Percentiles rank a stretch among this genome's conserved stretches.
Conservation (phyloP, 2,329 filamentous ascomycete species). For the Paraphoma sp. region DNA sequence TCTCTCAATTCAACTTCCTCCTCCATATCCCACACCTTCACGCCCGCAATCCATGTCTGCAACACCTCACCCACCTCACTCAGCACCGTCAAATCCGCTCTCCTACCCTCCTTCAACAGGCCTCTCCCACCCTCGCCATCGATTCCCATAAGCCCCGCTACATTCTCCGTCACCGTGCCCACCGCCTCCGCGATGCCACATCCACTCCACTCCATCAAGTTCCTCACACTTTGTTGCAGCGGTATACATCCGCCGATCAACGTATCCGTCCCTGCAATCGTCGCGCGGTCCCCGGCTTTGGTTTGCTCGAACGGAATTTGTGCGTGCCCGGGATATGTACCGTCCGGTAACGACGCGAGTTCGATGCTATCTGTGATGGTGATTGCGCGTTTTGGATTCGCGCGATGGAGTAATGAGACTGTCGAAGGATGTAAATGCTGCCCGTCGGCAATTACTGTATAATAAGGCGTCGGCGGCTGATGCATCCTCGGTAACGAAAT, state of each 20-base stretch:
- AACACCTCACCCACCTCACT: conserved; percentile 54
- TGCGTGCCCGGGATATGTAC: conserved; percentile 58
- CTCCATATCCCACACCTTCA: conserved; percentile 54
- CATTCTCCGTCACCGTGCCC: conserved; percentile 58
- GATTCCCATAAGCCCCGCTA: conserved; percentile 57
- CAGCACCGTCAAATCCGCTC: conserved; percentile 59
- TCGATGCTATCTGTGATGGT: conserved; percentile 63
- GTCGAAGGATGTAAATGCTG: conserved; percentile 61
- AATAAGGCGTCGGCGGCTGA: conserved; percentile 52
- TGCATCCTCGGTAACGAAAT: conserved; percentile 35
- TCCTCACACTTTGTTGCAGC: conserved; percentile 59
- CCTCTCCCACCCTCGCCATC: conserved; percentile 52
- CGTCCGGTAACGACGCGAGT: conserved; percentile 59
- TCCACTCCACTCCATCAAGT: conserved; percentile 55
- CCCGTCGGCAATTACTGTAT: conserved; percentile 61
- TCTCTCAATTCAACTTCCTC: conserved; percentile 34
- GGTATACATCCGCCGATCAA: conserved; percentile 61
- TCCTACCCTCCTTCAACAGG: conserved; percentile 51
- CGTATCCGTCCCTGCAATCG: conserved; percentile 61
- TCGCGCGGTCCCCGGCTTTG: conserved; percentile 57
- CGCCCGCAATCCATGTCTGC: conserved; percentile 60
- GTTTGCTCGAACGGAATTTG: conserved; percentile 59
- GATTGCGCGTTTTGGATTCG: conserved; percentile 56
- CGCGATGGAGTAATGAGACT: conserved; percentile 56
- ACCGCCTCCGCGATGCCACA: conserved; percentile 58